Conservation (phyloP, 73 alveolate species). For the Tetrahymena elliotti region DNA sequence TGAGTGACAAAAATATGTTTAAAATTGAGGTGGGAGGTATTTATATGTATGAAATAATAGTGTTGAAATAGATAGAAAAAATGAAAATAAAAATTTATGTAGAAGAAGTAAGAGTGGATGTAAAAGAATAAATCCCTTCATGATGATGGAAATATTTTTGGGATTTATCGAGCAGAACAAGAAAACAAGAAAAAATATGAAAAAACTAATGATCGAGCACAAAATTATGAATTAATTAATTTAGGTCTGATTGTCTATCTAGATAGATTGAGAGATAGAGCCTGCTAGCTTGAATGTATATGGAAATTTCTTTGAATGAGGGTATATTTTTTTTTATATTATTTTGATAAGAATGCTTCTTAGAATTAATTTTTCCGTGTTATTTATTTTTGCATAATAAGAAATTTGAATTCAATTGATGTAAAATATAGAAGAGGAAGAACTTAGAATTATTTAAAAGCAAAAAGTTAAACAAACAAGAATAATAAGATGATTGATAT, state of each 20-base stretch:
- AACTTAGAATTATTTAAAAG: neutral
- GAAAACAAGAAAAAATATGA: too few species aligned
- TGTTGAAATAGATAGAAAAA: too few species aligned
- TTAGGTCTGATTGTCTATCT: neutral
- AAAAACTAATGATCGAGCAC: neutral
- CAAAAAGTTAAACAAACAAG: neutral
- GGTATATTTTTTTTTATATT: neutral
- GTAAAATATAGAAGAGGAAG: neutral
- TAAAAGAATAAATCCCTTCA: neutral
- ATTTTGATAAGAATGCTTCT: neutral
- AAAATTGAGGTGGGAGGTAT: too few species aligned
- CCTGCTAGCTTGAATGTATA: neutral
- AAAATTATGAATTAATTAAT: neutral
- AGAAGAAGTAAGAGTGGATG: neutral
- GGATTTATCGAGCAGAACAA: neutral
- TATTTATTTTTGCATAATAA: neutral
- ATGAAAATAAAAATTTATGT: too few species aligned
- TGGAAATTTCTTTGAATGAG: neutral
- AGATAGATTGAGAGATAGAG: too few species aligned
- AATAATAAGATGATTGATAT: neutral
- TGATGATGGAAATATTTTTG: neutral
- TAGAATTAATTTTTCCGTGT: neutral
- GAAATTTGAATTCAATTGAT: neutral
- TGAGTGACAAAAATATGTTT: neutral
- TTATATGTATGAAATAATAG: too few species aligned